Evolutionary conservation across 2,329 filamentous ascomycete genomes (phyloP), one percentile per base, ranked within the genome.

Genomic region (Fusarium caatingaense): DNA sequence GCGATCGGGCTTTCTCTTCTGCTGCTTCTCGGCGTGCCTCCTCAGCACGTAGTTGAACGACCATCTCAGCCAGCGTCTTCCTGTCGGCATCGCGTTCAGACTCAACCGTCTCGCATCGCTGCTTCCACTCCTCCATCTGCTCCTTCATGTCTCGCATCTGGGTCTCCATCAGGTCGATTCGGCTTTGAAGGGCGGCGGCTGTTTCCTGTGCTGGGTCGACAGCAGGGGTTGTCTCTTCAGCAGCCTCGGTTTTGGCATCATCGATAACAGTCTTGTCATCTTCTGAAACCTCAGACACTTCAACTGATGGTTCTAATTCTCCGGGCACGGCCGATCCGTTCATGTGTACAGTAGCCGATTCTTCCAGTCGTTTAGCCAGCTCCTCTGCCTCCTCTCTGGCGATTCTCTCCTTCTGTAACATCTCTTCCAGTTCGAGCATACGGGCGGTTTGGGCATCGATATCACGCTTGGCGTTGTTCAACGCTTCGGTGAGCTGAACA

Each of bases 351-450:
- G 61, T 78, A 15, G 82, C 80, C 11, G 86, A 84, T 66, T 91
- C 88, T 69, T 89, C 87, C 68, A 97, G 82, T 55, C 88, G 87
- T 72, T 90, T 91, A 16, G 93, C 92, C 56, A 92, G 85, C 64
- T 96, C 92, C 79, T 99, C 96, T 0, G 95, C 95, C 55, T 89
- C 86, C 75, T 97, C 91, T 60, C 96, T 88, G 28, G 94, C 94
- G 69, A 89, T 87, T 27, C 93, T 88, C 80, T 99, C 96, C 76
- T 91, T 90, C 51, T 86, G 88, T 45, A 98, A 83, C 81, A 93
- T 78, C 12, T 72, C 75, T 66, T 98, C 95, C 15, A 98, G 83
- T 73, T 94, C 92, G 72, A 90, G 91, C 78, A 98, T 90, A 30
- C 92, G 90, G 44, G 89, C 86, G 53, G 89, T 90, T 78, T 98